phyloP scores from a whole-genome alignment of 805 yeast genomes.

The Candida manassasensis region DNA sequence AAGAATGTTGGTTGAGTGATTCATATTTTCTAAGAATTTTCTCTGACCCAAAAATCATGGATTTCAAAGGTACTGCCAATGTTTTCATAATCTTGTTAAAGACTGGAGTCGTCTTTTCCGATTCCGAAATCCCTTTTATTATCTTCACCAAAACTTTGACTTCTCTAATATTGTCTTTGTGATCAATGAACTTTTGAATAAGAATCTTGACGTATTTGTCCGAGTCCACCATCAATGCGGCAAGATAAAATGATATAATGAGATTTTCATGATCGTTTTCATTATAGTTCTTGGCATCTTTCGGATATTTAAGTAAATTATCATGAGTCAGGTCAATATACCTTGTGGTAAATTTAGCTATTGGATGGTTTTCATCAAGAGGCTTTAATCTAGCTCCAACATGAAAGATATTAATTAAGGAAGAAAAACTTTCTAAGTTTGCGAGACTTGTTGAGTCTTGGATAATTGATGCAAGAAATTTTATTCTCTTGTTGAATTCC shows the following conservation, averaged over 20 bases:
- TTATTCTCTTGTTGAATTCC: conserved; percentile 33
- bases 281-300: conserved; percentile 11
- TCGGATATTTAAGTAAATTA: conserved; percentile 15
- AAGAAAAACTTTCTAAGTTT: conserved; percentile 31
- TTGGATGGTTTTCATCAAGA: conserved; percentile 18
- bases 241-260: conserved; percentile 25
- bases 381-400: conserved; percentile 28
- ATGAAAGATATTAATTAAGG: conserved; percentile 31
- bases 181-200: conserved; percentile 17
- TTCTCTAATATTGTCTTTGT: conserved; percentile 20
- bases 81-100: conserved; percentile 22
- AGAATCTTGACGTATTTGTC: conserved; percentile 23
- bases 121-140: conserved; percentile 26
- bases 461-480: conserved; percentile 24
- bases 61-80: conserved; percentile 21
- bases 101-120: conserved; percentile 14
- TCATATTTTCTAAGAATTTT: conserved; percentile 21
- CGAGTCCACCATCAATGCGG: conserved; percentile 34
- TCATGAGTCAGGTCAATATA: conserved; percentile 29
- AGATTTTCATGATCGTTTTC: conserved; percentile 19
- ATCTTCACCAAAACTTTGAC: conserved; percentile 24
- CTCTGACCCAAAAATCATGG: conserved; percentile 22
- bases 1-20: conserved; percentile 6
- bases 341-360: conserved; percentile 24
- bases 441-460: conserved; percentile 23